Base-by-base conservation (phyloP, 495 filamentous ascomycete species). In the Aspergillus conjunctus region DNA sequence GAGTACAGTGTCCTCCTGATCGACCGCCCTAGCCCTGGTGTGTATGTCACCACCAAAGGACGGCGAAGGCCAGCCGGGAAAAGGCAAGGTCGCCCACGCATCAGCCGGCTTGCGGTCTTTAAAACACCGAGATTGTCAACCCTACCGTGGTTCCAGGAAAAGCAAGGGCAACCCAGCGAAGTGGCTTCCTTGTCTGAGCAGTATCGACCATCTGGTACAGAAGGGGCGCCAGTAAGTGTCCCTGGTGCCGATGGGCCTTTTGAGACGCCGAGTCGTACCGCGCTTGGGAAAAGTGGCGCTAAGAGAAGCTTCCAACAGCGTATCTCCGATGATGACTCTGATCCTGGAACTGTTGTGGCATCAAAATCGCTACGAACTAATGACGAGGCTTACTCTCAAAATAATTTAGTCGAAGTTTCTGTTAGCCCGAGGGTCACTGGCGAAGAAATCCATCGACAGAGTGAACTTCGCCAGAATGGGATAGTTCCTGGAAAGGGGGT, bases 41-140 rank as follows among this genome's bases (percentile, higher is more conserved):
- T 85, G 2, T 85, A 84, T 58, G 64, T 84, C 45, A 83, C 83
- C 31, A 74, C 81, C 7, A 73, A 71, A 31, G 81, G 79, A 30
- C 74, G 68, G 48, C 68, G 72, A 31, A 71, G 74, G 59, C 77
- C 81, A n/a, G 69, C 71, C 17, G 77, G 71, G 7, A 76, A 73
- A 54, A 65, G 66, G 32, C 72, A 73, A 64, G 84, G 84, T n/a
- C 79, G 83, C 5, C 83, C 82, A 9, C 69, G 69, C 9, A 73
- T 71, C 59, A 79, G 78, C 26, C 66, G 80, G 15, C 68, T 87
- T 49, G 81, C 78, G 2, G 74, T 84, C 3, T 79, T 86, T 68
- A 85, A 81, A 66, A 81, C 75, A 0, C 30, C 68, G 4, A 69
- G 71, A 31, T 46, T 84, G 33, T 46, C 54, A 7, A 62, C 71